Base-by-base conservation (phyloP, 305 asterid species). In the Solanum hybrid region DNA sequence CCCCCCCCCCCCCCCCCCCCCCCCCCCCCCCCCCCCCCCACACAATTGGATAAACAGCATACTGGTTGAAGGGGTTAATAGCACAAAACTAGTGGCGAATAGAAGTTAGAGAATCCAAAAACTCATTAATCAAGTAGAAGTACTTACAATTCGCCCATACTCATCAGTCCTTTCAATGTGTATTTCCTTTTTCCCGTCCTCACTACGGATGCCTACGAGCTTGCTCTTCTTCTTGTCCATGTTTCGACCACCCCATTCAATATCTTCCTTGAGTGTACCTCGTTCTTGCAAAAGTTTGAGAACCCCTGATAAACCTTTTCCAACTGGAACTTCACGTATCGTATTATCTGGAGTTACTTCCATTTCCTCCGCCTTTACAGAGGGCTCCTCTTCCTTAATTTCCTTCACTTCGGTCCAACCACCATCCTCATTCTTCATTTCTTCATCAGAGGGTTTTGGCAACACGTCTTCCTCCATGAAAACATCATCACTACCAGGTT, bases 221-320 rank as follows among this genome's bases (percentile, higher is more conserved):
- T 97, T 97, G 95, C 99, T 95, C 92, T 95, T 97, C 88, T 96
- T 96, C 95, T 97, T 96, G 94, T 97, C 99, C 99, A 96, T 97
- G 94, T 96, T 96, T 91, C 99, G 96, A 89, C 99, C 99, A 90
- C 99, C 99, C 98, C 98, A 97, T 91, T 97, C 99, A 81, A 94
- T 89, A 88, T 95, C 94, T 92, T 97, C 99, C 94, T 96, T 96
- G 34, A 97, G 96, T 74, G 98, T 91, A 89, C 99, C 99, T 86
- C 98, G 93, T 24, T 95, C 96, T 94, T 97, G 95, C 91, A 97
- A 91, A 89, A 96, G 98, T 91, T 92, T 95, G 90, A 96, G 96
- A 89, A 96, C 96, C 61, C 96, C 96, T 87, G 96, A 95, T 88
- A 97, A 91, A 86, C 99, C 99, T 93, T 96, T 96, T 77, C 99